Conservation (phyloP, 2,329 filamentous ascomycete genomes). For the Rhinocladiella mackenziei region DNA sequence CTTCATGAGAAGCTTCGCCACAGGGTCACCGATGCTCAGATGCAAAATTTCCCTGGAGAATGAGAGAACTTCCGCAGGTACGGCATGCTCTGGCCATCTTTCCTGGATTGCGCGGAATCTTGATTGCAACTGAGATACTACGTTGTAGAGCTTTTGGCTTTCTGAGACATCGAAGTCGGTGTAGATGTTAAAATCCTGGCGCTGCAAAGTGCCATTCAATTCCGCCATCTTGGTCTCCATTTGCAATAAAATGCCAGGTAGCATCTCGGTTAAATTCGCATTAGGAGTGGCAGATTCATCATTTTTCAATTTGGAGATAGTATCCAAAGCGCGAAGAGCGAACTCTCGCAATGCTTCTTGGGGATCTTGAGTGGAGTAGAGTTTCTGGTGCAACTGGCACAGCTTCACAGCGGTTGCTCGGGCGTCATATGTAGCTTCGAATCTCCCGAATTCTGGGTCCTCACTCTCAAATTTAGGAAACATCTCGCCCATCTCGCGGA, state of each 20-base stretch:
- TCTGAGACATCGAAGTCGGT: slow-evolving; percentile 72
- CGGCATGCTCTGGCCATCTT: slow-evolving; percentile 68
- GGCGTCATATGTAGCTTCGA: slow-evolving; percentile 38
- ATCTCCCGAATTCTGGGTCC: slow-evolving; percentile 29
- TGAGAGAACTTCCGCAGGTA: slow-evolving; percentile 71
- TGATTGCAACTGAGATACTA: slow-evolving; percentile 65
- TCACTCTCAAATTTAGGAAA: slow-evolving; percentile 70
- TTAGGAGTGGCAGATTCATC: slow-evolving; percentile 8
- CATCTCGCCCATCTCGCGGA: slow-evolving; percentile 70
- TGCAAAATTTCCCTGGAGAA: slow-evolving; percentile 72
- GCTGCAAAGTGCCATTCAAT: slow-evolving; percentile 37
- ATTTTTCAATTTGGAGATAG: slow-evolving; percentile 33
- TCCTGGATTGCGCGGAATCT: slow-evolving; percentile 67
- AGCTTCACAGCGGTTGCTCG: slow-evolving; percentile 59
- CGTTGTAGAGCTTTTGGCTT: slow-evolving; percentile 65
- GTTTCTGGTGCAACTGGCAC: slow-evolving; percentile 54
- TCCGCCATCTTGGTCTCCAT: slow-evolving; percentile 59
- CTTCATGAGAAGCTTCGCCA: slow-evolving; percentile 80
- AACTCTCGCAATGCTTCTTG: slow-evolving; percentile 34
- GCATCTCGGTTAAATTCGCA: slow-evolving; percentile 39
- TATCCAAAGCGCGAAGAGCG: slow-evolving; percentile 31
- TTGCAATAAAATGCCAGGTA: slow-evolving; percentile 63
- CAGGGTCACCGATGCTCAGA: slow-evolving; percentile 72
- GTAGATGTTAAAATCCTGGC: slow-evolving; percentile 79
- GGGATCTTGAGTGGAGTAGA: slow-evolving; percentile 37